Evolutionary conservation across 1,284 basidiomycete species (phyloP).

Genomic region (Kalmanozyma brasiliensis): DNA sequence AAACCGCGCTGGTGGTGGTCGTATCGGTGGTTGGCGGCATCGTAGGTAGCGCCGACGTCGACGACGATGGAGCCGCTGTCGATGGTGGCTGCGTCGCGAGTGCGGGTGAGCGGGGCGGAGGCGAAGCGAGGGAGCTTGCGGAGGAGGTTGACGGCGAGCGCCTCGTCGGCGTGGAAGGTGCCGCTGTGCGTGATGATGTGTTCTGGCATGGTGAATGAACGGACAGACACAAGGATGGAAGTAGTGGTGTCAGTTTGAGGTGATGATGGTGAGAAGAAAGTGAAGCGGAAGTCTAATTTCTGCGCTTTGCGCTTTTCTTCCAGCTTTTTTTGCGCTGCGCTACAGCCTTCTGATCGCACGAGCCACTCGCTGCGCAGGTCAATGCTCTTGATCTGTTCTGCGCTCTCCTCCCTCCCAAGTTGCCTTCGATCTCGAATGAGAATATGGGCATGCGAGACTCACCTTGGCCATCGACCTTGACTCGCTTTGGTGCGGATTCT

Average conservation of each 20-base stretch:
- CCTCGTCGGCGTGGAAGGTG: slow-evolving; percentile 96
- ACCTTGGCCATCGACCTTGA: slow-evolving; percentile 37
- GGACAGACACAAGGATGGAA: too few relatives aligned
- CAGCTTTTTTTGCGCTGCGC: background rate
- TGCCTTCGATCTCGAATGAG: too few relatives aligned
- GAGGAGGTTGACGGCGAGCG: slow-evolving; percentile 89
- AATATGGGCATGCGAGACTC: background rate
- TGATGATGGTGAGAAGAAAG: slow-evolving; percentile 3
- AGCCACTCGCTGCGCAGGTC: slow-evolving; percentile 8
- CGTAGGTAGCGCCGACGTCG: slow-evolving; percentile 94
- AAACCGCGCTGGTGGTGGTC: slow-evolving; percentile 98
- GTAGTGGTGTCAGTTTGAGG: background rate
- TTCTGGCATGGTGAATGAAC: slow-evolving; percentile 29
- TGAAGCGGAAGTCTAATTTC: background rate
- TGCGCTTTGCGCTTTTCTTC: background rate
- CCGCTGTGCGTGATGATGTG: slow-evolving; percentile 81
- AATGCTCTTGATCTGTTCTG: too few relatives aligned
- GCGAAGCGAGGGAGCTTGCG: slow-evolving; percentile 81
- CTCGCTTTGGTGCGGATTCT: slow-evolving; percentile 20
- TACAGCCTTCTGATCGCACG: slow-evolving; percentile 12
- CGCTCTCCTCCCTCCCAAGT: too few relatives aligned
- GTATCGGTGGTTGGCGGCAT: slow-evolving; percentile 80
- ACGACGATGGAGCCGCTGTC: slow-evolving; percentile 93
- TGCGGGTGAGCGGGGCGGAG: slow-evolving; percentile 70
- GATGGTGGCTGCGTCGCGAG: slow-evolving; percentile 81